Conservation (phyloP, 2,329 filamentous ascomycete species). For the Diaporthe sp. region DNA sequence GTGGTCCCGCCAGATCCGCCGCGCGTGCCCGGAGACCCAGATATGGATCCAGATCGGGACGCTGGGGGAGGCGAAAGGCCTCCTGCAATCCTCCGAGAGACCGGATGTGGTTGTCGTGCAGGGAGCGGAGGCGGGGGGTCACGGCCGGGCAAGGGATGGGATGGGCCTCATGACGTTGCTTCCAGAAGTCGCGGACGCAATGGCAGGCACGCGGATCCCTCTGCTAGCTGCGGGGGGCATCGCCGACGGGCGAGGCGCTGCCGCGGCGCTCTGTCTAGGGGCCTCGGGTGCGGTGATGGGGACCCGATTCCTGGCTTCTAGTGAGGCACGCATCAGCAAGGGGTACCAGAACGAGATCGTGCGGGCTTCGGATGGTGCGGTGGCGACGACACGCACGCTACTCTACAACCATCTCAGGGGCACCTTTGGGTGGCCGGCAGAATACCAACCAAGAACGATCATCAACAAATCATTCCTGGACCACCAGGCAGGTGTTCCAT, state of each 20-base stretch:
- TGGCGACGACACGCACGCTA: conserved; percentile 56
- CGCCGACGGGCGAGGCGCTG: conserved; percentile 64
- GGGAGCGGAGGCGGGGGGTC: conserved; percentile 68
- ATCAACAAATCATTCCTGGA: conserved; percentile 56
- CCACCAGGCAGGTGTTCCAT: conserved; percentile 53
- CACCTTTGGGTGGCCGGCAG: conserved; percentile 58
- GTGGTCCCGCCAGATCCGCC: conserved; percentile 61
- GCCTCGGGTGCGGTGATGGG: conserved; percentile 72
- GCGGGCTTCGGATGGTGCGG: conserved; percentile 56
- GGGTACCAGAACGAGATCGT: conserved; percentile 60
- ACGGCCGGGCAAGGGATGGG: conserved; percentile 61
- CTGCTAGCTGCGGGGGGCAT: conserved; percentile 68
- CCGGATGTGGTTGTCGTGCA: conserved; percentile 68
- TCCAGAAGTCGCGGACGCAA: conserved; percentile 62
- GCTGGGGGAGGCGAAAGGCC: conserved; percentile 61
- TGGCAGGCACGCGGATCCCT: conserved; percentile 53
- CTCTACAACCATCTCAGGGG: conserved; percentile 61
- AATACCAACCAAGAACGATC: conserved; percentile 57
- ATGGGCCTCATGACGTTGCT: conserved; percentile 62
- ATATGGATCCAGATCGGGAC: conserved; percentile 69
- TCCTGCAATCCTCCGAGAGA: conserved; percentile 49
- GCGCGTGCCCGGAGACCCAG: conserved; percentile 56
- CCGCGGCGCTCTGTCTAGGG: conserved; percentile 64
- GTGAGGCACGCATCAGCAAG: conserved; percentile 55
- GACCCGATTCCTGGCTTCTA: conserved; percentile 71